Evolutionary conservation across 176 grass and related monocot species (phyloP).

Genomic region (Guadua angustifolia): DNA sequence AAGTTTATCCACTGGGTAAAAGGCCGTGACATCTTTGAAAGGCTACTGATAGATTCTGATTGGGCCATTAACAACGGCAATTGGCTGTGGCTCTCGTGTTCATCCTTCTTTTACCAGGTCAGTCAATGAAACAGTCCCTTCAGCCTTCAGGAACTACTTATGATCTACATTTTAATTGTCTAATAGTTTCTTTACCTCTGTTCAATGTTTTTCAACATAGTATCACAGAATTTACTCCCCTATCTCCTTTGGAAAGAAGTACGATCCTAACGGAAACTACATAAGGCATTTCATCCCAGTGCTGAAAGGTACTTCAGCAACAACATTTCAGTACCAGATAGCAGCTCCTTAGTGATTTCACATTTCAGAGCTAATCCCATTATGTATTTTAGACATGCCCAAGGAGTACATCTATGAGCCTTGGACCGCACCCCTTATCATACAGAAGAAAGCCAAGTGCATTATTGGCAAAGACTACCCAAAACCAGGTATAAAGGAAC

Average conservation of each 20-base stretch:
- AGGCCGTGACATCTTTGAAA: slow-evolving; percentile 87
- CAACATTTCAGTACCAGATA: slow-evolving; percentile 16
- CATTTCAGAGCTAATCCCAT: slow-evolving; percentile 17
- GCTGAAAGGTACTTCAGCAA: slow-evolving; percentile 67
- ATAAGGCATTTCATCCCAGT: slow-evolving; percentile 83
- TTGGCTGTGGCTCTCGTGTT: slow-evolving; percentile 95
- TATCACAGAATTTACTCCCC: slow-evolving; percentile 91
- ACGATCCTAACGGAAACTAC: slow-evolving; percentile 84
- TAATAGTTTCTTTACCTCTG: slow-evolving; percentile 25
- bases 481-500: slow-evolving; percentile 62
- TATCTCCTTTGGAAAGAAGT: slow-evolving; percentile 87
- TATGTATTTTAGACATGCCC: slow-evolving; percentile 70
- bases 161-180: slow-evolving; percentile 23
- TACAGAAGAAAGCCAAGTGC: slow-evolving; percentile 89
- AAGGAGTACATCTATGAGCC: slow-evolving; percentile 95
- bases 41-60: slow-evolving; percentile 86
- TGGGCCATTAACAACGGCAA: slow-evolving; percentile 95
- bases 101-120: slow-evolving; percentile 95
- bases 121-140: neutral
- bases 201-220: slow-evolving; percentile 32
- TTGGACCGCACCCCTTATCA: slow-evolving; percentile 78
- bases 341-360: neutral
- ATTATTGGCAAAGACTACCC: slow-evolving; percentile 87
- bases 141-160: neutral
- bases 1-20: slow-evolving; percentile 99